phyloP scores from a whole-genome alignment of 345 rosid species.

The Aegle marmelos region DNA sequence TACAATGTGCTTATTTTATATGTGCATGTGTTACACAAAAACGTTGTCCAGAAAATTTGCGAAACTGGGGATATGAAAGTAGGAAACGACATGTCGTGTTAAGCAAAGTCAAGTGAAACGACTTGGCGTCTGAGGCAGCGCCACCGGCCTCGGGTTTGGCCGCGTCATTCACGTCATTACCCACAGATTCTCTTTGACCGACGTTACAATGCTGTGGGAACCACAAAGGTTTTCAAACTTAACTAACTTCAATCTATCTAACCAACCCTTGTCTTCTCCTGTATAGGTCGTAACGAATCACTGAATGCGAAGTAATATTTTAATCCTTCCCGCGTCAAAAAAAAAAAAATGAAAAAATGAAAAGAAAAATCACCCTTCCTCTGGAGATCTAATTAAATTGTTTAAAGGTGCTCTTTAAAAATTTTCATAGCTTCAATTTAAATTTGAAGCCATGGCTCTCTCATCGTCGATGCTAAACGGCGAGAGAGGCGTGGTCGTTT shows the following conservation, averaged over 20 bases:
- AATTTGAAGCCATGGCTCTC: conserved; percentile 19
- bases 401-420: not conserved
- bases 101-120: not conserved
- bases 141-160: not conserved
- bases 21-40: too few relatives aligned
- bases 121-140: not conserved
- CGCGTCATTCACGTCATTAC: not conserved
- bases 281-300: too few relatives aligned
- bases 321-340: conserved; percentile 14
- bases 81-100: not conserved
- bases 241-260: not conserved
- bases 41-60: too few relatives aligned
- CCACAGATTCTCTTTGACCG: not conserved
- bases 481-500: conserved; percentile 75
- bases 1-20: too few relatives aligned
- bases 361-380: too few relatives aligned
- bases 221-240: not conserved
- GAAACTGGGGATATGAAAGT: too few relatives aligned
- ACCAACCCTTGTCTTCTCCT: not conserved
- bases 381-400: not conserved
- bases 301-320: too few relatives aligned
- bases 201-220: not conserved
- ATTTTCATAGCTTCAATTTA: too few relatives aligned
- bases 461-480: conserved; percentile 50
- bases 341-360: too few relatives aligned